Percentiles rank a stretch among this genome's conserved stretches.
phyloP scores from a whole-genome alignment of 768 basidiomycete genomes.

The Xerocomus spinulosus region DNA sequence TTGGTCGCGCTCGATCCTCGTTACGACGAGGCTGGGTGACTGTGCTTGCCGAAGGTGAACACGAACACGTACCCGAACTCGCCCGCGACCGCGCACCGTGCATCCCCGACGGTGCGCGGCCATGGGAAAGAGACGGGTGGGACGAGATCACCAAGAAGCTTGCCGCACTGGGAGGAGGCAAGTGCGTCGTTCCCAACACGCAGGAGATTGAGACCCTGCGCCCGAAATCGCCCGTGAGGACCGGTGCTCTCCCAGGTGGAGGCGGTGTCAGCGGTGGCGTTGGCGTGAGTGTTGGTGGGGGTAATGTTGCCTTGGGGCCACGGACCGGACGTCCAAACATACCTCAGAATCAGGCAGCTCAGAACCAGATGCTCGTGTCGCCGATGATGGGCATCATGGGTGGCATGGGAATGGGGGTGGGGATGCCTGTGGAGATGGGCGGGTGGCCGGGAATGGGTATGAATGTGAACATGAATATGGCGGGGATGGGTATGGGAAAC shows the following conservation, averaged over 20 bases:
- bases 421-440: constrained; percentile 32
- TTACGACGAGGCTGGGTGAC: constrained; percentile 91
- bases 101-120: constrained; percentile 28
- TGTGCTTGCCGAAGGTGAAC: constrained; percentile 63
- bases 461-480: constrained; percentile 36
- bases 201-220: constrained; percentile 79
- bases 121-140: constrained; percentile 64
- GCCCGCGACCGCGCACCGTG: constrained; percentile 28
- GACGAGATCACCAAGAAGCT: constrained; percentile 57
- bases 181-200: constrained; percentile 65
- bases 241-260: constrained; percentile 26
- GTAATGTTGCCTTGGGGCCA: constrained; percentile 15
- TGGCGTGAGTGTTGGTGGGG: constrained; percentile 21
- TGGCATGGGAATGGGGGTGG: constrained; percentile 34
- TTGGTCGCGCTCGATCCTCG: constrained; percentile 63
- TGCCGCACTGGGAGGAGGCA: constrained; percentile 42
- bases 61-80: constrained; percentile 43
- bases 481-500: constrained; percentile 38
- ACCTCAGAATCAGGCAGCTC: constrained; percentile 14
- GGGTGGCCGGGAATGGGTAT: constrained; percentile 36
- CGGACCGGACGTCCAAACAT: constrained; percentile 16
- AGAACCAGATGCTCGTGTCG: constrained; percentile 32
- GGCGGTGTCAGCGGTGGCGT: constrained; percentile 22
- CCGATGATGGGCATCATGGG: constrained; percentile 42
- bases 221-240: constrained; percentile 76